Base-by-base conservation (phyloP, 2,329 filamentous ascomycete genomes). In the Verticillium tricorpus region DNA sequence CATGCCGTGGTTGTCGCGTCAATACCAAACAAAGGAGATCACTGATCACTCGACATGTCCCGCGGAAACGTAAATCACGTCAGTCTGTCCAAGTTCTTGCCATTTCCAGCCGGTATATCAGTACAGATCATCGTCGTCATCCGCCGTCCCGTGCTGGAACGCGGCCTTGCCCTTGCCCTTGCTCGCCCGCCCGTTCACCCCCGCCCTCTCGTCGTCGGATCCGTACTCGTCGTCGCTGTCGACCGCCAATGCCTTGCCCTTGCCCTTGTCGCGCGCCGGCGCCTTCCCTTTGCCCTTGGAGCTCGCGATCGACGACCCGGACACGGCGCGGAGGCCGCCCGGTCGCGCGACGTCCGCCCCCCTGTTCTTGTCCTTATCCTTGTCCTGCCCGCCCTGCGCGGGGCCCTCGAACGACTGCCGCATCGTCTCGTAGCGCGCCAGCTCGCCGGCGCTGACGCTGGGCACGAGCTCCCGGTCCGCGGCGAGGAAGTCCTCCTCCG, bases 381-480 rank as follows among this genome's bases (percentile, higher is more conserved):
- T 56, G 66, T 66, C 28, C 28, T 28, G 28, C 28, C 58, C 58
- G 66, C 50, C 64, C 65, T 54, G 59, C 56, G 57, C 65, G 59
- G 74, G 77, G 11, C 89, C 89, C 71, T 99, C 95, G 71, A 99
- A 99, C 19, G 87, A 85, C 19, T 84, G 86, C 45, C 95, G 82
- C 6, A 99, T 94, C 0, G 85, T 80, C 71, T 97, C 91, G 69
- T 98, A 99, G 72, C 99, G 95, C 57, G 89, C 85, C 50, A 99
- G 79, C 77, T 99, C 95, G 65, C 96, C 94, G 12, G 90, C 88
- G 70, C 92, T 97, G 59, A 99, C 95, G 77, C 89, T 93, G 17
- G 93, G 93, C n/a, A 98, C 89, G 50, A 99, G 83, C 77, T 98
- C 95, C 54, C 80, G 80, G 70, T 94, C 88, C 1, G 95, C 95